phyloP scores from a whole-genome alignment of 768 basidiomycete genomes.

The Kwoniella newhampshirensis region DNA sequence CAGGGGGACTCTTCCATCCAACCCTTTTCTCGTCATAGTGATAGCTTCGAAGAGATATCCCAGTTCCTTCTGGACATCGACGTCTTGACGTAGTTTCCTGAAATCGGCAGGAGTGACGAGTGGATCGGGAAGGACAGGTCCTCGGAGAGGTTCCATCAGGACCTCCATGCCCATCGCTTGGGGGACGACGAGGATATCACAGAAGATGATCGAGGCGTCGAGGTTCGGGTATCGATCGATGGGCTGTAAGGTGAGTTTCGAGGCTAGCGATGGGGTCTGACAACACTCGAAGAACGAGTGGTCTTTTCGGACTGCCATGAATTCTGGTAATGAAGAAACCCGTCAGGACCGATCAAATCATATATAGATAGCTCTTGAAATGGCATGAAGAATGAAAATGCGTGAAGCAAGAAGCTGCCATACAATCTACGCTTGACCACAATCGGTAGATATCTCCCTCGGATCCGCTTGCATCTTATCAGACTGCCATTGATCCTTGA shows the following conservation, averaged over 20 bases:
- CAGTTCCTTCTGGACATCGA: slow-evolving; percentile 77
- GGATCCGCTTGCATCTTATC: too few species aligned
- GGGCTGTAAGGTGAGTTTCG: slow-evolving; percentile 87
- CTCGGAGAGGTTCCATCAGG: slow-evolving; percentile 79
- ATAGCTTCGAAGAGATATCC: slow-evolving; percentile 92
- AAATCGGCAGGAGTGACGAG: slow-evolving; percentile 75
- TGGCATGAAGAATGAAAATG: too few species aligned
- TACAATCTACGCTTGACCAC: too few species aligned
- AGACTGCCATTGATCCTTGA: not conserved
- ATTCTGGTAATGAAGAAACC: too few species aligned
- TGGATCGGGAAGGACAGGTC: slow-evolving; percentile 81
- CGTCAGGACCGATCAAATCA: too few species aligned
- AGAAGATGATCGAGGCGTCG: slow-evolving; percentile 97
- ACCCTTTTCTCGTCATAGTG: slow-evolving; percentile 72
- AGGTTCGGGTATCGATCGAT: slow-evolving; percentile 81
- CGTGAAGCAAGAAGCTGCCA: too few species aligned
- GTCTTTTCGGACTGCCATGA: slow-evolving; percentile 75
- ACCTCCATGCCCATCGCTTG: slow-evolving; percentile 89
- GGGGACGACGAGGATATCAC: slow-evolving; percentile 94
- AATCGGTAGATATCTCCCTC: too few species aligned
- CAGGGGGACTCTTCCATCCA: slow-evolving; percentile 86
- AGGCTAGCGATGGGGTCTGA: slow-evolving; percentile 83
- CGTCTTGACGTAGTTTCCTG: slow-evolving; percentile 61
- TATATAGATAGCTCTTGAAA: too few species aligned
- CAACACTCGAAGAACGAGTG: slow-evolving; percentile 97